A percentile compares a stretch with the other conserved stretches of the same genome.
Evolutionary conservation across 495 filamentous ascomycete genomes (phyloP).

Genomic region (Trypethelium eluteriae): DNA sequence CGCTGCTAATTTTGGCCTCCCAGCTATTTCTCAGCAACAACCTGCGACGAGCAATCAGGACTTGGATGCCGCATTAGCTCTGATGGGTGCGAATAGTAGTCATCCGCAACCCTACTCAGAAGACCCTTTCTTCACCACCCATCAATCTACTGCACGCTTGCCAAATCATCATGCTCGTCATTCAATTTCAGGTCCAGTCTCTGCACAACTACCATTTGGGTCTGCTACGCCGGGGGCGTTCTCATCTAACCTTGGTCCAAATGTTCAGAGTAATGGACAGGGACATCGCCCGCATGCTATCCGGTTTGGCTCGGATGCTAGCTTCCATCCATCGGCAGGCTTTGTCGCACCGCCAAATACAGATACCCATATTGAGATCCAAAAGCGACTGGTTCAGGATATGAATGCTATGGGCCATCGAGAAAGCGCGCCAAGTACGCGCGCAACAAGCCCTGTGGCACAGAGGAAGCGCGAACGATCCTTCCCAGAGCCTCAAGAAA

Average conservation of each 20-base stretch:
- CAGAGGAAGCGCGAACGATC: neutral
- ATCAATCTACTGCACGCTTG: neutral
- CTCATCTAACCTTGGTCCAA: neutral
- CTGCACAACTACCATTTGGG: neutral
- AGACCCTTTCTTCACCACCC: neutral
- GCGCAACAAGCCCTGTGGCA: neutral
- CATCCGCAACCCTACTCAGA: slow-evolving; percentile 5
- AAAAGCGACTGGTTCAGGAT: slow-evolving; percentile 1
- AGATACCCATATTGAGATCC: neutral
- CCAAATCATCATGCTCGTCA: slow-evolving; percentile 4
- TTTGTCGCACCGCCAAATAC: slow-evolving; percentile 9
- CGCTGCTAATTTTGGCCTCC: neutral
- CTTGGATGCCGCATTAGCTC: neutral
- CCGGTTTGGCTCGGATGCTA: slow-evolving; percentile 3
- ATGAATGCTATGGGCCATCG: slow-evolving; percentile 6
- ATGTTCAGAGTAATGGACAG: neutral
- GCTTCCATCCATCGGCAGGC: slow-evolving; percentile 6
- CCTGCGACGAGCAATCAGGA: neutral
- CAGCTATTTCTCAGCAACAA: neutral
- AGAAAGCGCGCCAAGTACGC: slow-evolving; percentile 4
- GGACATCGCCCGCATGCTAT: neutral
- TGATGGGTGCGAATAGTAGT: neutral
- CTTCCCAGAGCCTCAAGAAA: slow-evolving; percentile 2
- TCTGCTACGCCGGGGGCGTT: neutral
- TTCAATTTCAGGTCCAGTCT: neutral